Evolutionary conservation across 2,329 filamentous ascomycete species (phyloP).

Genomic region (Phialemoniopsis sp.): DNA sequence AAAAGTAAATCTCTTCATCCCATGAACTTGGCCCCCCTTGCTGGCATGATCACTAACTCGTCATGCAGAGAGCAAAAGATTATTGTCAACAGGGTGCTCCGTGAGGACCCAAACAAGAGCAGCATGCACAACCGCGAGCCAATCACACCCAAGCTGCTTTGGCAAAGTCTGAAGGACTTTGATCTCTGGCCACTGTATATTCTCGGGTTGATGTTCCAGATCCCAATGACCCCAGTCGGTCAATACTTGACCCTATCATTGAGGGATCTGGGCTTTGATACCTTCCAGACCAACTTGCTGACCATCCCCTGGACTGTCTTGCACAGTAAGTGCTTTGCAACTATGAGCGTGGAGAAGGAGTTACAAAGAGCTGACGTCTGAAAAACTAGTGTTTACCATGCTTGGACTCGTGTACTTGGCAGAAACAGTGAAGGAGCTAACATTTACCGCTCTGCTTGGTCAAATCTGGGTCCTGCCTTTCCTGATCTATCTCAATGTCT

Average conservation of each 20-base stretch:
- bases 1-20: slow-evolving; percentile 28
- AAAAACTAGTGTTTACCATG: slow-evolving; percentile 25
- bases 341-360: too few relatives aligned
- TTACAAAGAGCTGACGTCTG: too few relatives aligned
- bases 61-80: slow-evolving; percentile 47
- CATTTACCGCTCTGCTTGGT: slow-evolving; percentile 39
- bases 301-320: slow-evolving; percentile 48
- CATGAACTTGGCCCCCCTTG: too few relatives aligned
- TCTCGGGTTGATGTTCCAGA: slow-evolving; percentile 48
- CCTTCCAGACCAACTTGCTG: slow-evolving; percentile 60
- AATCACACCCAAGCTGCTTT: slow-evolving; percentile 44
- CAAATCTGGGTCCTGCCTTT: slow-evolving; percentile 60
- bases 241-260: slow-evolving; percentile 58
- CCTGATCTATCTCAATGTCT: slow-evolving; percentile 43
- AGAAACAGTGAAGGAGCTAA: slow-evolving; percentile 44
- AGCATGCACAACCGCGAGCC: slow-evolving; percentile 58
- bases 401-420: slow-evolving; percentile 29
- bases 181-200: slow-evolving; percentile 39
- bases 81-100: slow-evolving; percentile 52
- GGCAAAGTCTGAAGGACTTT: slow-evolving; percentile 40
- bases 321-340: slow-evolving; percentile 15
- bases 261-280: slow-evolving; percentile 51
- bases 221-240: slow-evolving; percentile 42
- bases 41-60: too few relatives aligned
- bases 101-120: slow-evolving; percentile 57